Evolutionary conservation across 1,284 basidiomycete species (phyloP), one percentile per base, ranked within the genome.

Genomic region (Leccinum solheimii): DNA sequence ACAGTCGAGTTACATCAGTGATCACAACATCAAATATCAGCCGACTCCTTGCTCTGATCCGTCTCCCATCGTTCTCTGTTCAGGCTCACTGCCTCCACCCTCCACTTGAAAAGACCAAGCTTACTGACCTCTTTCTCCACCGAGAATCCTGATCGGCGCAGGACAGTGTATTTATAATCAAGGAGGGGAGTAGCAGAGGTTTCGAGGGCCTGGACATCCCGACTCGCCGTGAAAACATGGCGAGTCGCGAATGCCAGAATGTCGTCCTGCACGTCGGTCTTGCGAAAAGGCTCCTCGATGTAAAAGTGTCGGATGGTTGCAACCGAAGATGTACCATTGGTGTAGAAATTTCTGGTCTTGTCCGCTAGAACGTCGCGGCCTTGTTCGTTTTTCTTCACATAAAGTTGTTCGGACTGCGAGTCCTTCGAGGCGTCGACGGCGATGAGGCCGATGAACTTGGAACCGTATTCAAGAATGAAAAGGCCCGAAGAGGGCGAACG

Each of bases 231-330:
- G 70, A 93, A 92, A 8, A 84, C 84, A 62, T 82, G 79, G 48
- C 79, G 75, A 13, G 88, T 72, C 0, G 87, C 89, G 66, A 84
- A 79, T 21, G 78, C 68, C 13, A 94, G 75, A 26, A 94, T 75
- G 70, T 93, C 91, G 14, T 83, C 77, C 67, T 90, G 88, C 45
- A 90, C 79, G 5, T 79, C 79, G 13, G 81, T 76, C 6, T 67
- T 67, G 50, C 90, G 82, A 69, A 85, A 91, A 6, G 77, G 79
- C 60, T 87, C 84, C 56, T 91, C 86, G 45, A 92, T 83, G 67
- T 84, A 87, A 70, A 93, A 86, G 72, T 94, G 92, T 30, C 91
- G 85, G 63, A 94, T 86, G n/a, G 81, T 78, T 9, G 86, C 90
- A 14, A 79, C 78, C 30, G 74, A 68, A 10, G 83, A 77, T 16